phyloP scores from a whole-genome alignment of 306 rosid species.

The Lathyrus sativus region DNA sequence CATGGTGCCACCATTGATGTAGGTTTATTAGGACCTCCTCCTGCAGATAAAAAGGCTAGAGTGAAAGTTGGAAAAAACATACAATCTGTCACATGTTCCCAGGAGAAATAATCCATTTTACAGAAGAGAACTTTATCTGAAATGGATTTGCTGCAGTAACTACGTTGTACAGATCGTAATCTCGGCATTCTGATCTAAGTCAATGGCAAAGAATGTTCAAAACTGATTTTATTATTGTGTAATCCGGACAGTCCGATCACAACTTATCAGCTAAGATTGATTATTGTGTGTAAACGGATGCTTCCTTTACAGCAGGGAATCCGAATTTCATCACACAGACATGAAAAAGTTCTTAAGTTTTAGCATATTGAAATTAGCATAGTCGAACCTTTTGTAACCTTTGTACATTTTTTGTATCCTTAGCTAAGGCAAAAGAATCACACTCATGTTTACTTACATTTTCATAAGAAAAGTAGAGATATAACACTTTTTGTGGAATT shows the following conservation, averaged over 20 bases:
- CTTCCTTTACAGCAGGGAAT: neutral
- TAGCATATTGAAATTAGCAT: slow-evolving; percentile 32
- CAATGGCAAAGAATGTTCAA: neutral
- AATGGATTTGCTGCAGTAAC: neutral
- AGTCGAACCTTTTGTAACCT: slow-evolving; percentile 33
- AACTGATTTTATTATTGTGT: neutral
- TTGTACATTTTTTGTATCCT: slow-evolving; percentile 42
- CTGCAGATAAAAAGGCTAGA: slow-evolving; percentile 52
- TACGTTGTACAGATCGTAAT: neutral
- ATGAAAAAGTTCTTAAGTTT: no score
- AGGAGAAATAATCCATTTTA: slow-evolving; percentile 48
- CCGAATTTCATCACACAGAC: slow-evolving; percentile 33
- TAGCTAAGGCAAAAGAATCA: slow-evolving; percentile 27
- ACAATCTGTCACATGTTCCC: slow-evolving; percentile 46
- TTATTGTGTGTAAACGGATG: neutral
- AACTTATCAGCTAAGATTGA: neutral
- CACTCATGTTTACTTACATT: slow-evolving; percentile 28
- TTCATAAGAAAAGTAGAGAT: slow-evolving; percentile 24
- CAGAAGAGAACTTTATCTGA: slow-evolving; percentile 36
- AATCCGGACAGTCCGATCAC: neutral
- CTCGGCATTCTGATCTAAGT: neutral
- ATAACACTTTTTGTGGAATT: slow-evolving; percentile 14
- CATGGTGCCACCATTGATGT: slow-evolving; percentile 59
- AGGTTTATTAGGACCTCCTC: slow-evolving; percentile 68
- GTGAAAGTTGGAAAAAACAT: slow-evolving; percentile 41